Conservation (phyloP, 2,329 filamentous ascomycete species). For the Colletotrichum gloeosporioides region DNA sequence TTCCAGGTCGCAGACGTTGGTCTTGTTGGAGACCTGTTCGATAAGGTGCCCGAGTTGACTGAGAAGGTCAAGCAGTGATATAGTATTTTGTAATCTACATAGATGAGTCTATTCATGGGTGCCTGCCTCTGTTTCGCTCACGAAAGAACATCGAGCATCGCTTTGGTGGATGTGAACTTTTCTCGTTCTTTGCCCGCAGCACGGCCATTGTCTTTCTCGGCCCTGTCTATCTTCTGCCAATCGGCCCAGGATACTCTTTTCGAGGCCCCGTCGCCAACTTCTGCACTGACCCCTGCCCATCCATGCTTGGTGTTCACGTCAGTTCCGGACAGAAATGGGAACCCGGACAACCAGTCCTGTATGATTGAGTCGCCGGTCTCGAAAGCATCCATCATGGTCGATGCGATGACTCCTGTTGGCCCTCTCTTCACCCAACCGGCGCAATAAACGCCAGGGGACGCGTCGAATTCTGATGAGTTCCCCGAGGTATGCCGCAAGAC, state of each 20-base stretch:
- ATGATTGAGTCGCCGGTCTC: constrained; percentile 83
- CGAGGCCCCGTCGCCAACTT: constrained; percentile 61
- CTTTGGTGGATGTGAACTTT: constrained; percentile 63
- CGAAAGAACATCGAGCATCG: constrained; percentile 59
- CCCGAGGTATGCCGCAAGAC: constrained; percentile 48
- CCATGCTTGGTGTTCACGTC: constrained; percentile 47
- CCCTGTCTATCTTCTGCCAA: constrained; percentile 83
- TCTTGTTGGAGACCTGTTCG: constrained; percentile 92
- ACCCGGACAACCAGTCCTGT: constrained; percentile 69
- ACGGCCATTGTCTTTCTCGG: constrained; percentile 72
- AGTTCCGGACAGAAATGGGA: constrained; percentile 39
- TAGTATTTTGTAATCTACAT: background rate
- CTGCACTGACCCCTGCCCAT: constrained; percentile 77
- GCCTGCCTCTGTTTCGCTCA: constrained; percentile 39
- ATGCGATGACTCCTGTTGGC: constrained; percentile 93
- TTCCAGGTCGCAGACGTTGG: constrained; percentile 98
- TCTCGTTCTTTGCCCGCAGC: constrained; percentile 78
- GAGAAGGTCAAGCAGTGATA: constrained; percentile 79
- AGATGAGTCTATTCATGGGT: background rate
- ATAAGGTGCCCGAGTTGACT: constrained; percentile 93
- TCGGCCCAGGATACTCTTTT: constrained; percentile 78
- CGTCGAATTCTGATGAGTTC: constrained; percentile 44
- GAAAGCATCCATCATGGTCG: constrained; percentile 95
- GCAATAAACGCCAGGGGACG: constrained; percentile 80
- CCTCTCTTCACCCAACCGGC: constrained; percentile 97